Evolutionary conservation across 192 early-diverging fungal genomes (phyloP).

Genomic region (Backusella mclennaniae): DNA sequence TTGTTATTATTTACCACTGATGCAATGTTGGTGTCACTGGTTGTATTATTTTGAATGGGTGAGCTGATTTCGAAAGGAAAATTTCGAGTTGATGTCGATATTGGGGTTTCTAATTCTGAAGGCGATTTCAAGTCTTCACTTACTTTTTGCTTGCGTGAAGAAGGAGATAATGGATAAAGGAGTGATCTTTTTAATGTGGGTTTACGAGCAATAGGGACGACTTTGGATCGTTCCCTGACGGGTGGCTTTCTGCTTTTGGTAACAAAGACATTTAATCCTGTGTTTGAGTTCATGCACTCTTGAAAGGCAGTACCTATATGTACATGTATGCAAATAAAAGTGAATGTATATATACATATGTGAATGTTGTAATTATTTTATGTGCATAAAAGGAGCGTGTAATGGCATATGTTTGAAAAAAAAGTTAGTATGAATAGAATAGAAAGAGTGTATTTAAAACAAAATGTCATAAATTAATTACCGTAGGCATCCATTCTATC

Average conservation of each 20-base stretch:
- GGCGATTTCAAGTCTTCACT: background rate
- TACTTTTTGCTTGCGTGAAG: background rate
- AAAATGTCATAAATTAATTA: background rate
- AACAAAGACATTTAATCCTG: slow-evolving; percentile 21
- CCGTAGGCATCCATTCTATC: slow-evolving; percentile 32
- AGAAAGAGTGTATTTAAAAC: slow-evolving; percentile 3
- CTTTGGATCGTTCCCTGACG: slow-evolving; percentile 13
- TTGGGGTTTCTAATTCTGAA: background rate
- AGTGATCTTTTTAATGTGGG: slow-evolving; percentile 16
- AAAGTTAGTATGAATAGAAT: background rate
- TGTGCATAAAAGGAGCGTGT: background rate
- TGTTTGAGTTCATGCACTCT: slow-evolving; percentile 32
- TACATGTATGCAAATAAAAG: background rate
- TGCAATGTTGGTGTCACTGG: background rate
- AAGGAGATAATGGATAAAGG: slow-evolving; percentile 1
- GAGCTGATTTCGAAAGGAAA: background rate
- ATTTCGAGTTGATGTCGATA: background rate
- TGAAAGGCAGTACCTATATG: slow-evolving; percentile 29
- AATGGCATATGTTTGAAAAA: background rate
- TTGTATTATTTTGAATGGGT: background rate
- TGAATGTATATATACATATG: background rate
- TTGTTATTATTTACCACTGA: background rate
- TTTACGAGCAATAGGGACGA: background rate
- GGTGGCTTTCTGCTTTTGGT: slow-evolving; percentile 22
- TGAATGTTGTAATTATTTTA: background rate